These are phyloP conservation scores for Hypsizygus ulmarius DNA, from an alignment of 1,284 basidiomycete species.

Conservation along the genomic window DNA sequence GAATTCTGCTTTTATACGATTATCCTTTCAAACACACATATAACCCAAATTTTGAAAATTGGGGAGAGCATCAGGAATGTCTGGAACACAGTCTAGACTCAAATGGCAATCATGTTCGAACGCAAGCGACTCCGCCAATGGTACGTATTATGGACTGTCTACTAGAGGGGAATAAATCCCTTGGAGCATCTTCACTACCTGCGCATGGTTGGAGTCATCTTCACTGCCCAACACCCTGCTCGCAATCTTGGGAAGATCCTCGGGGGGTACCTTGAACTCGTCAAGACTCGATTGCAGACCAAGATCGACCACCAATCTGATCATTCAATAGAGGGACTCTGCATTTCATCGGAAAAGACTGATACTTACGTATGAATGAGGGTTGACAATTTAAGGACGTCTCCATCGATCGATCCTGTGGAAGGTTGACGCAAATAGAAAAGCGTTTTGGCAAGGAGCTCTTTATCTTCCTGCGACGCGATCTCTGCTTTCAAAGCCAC, in stretches of 20 bases:
- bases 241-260: slow-evolving; percentile 22
- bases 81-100: slow-evolving; percentile 15
- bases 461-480: slow-evolving; percentile 56
- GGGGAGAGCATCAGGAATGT: not conserved
- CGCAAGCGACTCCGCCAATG: not conserved
- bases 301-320: slow-evolving; percentile 25
- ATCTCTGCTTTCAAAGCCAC: slow-evolving; percentile 56
- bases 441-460: slow-evolving; percentile 51
- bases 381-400: slow-evolving; percentile 50
- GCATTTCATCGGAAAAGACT: not conserved
- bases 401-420: slow-evolving; percentile 59
- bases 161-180: slow-evolving; percentile 14
- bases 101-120: not conserved
- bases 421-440: slow-evolving; percentile 55
- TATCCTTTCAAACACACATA: not conserved
- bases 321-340: not conserved
- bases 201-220: slow-evolving; percentile 19
- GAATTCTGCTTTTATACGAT: not conserved
- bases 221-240: slow-evolving; percentile 19
- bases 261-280: slow-evolving; percentile 24
- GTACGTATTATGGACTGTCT: not conserved
- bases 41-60: not conserved
- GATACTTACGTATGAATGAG: slow-evolving; percentile 52
- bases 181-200: slow-evolving; percentile 23
- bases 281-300: slow-evolving; percentile 22